Base-by-base conservation (phyloP, 192 early-diverging fungal species). In the Umbelopsis isabellina region DNA sequence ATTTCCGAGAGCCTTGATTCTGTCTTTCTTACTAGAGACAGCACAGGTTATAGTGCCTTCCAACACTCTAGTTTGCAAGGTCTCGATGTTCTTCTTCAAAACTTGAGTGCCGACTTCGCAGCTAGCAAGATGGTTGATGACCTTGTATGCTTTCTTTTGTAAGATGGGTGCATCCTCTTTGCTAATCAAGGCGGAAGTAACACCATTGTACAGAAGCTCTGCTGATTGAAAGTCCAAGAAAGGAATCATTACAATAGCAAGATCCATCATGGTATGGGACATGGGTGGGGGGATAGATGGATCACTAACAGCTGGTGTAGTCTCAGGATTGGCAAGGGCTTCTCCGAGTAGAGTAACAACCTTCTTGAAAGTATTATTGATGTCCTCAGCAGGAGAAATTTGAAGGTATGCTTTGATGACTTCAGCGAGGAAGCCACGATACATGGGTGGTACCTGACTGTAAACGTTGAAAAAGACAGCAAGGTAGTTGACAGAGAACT, bases 131-230 rank as follows among this genome's bases (percentile, higher is more conserved):
- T 85, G 85, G 72, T 85, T 83, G 13, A 99, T 86, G 6, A 91
- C 84, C 82, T 96, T 96, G 85, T 99, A 99, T 0, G 91, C 93
- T 82, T 95, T 96, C 86, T 99, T 99, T 74, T 98, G 97, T 18
- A 97, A 73, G 13, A 85, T 87, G 0, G 91, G 76, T 67, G 95
- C 93, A 16, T 79, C 73, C 58, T 93, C 86, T 12, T 85, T 81
- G 46, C 80, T 83, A 35, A 92, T 79, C 13, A 88, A 72, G 0
- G 83, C 75, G 11, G 82, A 82, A 8, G 76, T 80, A 48, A 87
- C 71, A 52, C 85, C 75, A 67, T 83, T 82, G 76, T 91, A 89
- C 4, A 89, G 76, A 47, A 83, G 80, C 16, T 83, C 79, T 27
- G 89, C 77, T 66, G 87, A 89, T 37, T 90, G 83, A 11, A 85